phyloP scores from a whole-genome alignment of 2,329 filamentous ascomycete genomes.

The Trichoderma oligosporum region DNA sequence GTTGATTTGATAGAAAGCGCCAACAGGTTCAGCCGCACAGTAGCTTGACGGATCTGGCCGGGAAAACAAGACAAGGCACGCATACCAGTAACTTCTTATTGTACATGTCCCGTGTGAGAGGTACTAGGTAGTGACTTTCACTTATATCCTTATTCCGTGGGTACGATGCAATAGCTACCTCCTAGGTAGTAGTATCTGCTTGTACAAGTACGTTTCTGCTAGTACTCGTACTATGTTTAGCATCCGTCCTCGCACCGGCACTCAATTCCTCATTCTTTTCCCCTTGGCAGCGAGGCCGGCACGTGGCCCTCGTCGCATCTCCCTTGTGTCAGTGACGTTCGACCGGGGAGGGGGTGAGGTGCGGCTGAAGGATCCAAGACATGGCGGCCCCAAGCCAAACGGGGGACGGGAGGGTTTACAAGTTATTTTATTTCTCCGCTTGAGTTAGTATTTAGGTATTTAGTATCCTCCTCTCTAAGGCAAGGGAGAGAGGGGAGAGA shows the following conservation, averaged over 20 bases:
- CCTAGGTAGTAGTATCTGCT: too few relatives aligned
- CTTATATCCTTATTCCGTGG: too few relatives aligned
- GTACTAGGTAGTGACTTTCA: too few relatives aligned
- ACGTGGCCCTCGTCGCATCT: conserved; percentile 13
- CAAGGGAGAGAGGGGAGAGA: conserved; percentile 11
- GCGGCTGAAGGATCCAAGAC: conserved; percentile 15
- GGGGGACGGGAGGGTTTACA: too few relatives aligned
- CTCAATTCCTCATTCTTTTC: background rate
- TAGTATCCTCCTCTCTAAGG: conserved; percentile 8
- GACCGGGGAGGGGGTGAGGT: too few relatives aligned
- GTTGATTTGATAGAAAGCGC: background rate
- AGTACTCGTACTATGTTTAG: conserved; percentile 12
- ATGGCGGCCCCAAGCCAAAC: background rate
- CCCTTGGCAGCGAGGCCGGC: conserved; percentile 1
- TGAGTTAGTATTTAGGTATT: too few relatives aligned
- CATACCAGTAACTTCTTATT: background rate
- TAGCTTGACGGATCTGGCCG: conserved; percentile 14
- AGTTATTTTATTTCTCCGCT: conserved; percentile 8
- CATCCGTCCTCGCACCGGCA: background rate
- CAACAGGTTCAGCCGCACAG: conserved; percentile 9
- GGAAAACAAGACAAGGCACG: conserved; percentile 2
- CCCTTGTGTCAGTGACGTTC: conserved; percentile 11
- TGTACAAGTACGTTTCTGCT: too few relatives aligned
- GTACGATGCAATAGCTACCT: too few relatives aligned
- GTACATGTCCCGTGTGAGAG: background rate